phyloP scores from a whole-genome alignment of 202 grass and related monocot genomes.

The Thinopyrum obtusiflorum region DNA sequence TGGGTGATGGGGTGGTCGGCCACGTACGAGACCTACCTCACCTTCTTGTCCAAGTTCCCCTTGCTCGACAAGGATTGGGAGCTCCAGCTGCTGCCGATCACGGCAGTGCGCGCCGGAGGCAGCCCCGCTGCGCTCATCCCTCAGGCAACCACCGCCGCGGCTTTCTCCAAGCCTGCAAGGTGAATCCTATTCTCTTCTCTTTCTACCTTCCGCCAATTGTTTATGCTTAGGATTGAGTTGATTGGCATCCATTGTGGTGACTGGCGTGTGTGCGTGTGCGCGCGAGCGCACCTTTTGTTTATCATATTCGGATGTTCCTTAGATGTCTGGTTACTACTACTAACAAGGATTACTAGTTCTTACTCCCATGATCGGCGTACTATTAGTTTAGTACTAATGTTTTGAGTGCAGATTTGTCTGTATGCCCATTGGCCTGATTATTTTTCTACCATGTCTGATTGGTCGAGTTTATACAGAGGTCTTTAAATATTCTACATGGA shows the following conservation, averaged over 20 bases:
- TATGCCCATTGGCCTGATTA: neutral
- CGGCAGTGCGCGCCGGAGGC: conserved; percentile 40
- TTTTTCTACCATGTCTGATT: neutral
- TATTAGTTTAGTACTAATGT: conserved; percentile 2
- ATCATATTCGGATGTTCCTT: neutral
- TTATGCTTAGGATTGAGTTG: conserved; percentile 16
- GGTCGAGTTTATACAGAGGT: neutral
- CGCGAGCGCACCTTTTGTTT: no score
- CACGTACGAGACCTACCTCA: conserved; percentile 86
- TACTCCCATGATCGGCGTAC: neutral
- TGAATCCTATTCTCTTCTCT: conserved; percentile 11
- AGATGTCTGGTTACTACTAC: neutral
- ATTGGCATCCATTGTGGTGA: conserved; percentile 2
- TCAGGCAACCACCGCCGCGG: conserved; percentile 18
- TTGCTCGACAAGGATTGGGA: conserved; percentile 94
- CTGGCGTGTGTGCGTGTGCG: neutral
- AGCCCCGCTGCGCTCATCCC: conserved; percentile 8
- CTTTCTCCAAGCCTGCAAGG: conserved; percentile 57
- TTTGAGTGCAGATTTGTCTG: neutral
- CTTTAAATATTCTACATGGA: conserved; percentile 2
- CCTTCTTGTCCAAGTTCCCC: conserved; percentile 88
- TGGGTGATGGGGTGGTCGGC: conserved; percentile 91
- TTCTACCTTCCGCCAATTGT: conserved; percentile 16
- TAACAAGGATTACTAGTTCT: neutral
- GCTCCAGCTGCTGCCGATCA: conserved; percentile 86